Evolutionary conservation across 2,329 filamentous ascomycete genomes (phyloP).

Genomic region (Bipolaris oryzae): DNA sequence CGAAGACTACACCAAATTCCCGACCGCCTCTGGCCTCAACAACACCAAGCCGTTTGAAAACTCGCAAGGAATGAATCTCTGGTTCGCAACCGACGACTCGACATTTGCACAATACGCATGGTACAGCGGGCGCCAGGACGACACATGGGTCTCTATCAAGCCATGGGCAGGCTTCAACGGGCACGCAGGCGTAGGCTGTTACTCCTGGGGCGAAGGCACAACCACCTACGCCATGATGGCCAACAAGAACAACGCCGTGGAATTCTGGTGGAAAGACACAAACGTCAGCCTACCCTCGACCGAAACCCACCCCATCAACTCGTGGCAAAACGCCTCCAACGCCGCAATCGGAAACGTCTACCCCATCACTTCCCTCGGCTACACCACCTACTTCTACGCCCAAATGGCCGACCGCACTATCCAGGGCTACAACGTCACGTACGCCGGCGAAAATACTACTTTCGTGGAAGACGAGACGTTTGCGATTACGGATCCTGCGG

Average conservation of each 20-base stretch:
- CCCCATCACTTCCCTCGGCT: conserved; percentile 50
- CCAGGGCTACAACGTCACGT: conserved; percentile 50
- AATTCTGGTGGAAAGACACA: conserved; percentile 55
- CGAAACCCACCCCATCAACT: conserved; percentile 49
- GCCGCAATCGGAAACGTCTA: conserved; percentile 46
- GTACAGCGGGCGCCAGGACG: conserved; percentile 45
- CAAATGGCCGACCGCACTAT: conserved; percentile 47
- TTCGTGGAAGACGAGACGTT: conserved; percentile 39
- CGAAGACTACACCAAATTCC: conserved; percentile 48
- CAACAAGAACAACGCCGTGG: conserved; percentile 47
- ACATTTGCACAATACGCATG: conserved; percentile 53
- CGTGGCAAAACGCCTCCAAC: conserved; percentile 42
- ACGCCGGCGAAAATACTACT: conserved; percentile 48
- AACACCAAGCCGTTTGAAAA: conserved; percentile 34
- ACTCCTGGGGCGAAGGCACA: conserved; percentile 50
- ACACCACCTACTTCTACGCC: conserved; percentile 52
- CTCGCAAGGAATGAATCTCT: conserved; percentile 52
- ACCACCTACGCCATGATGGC: conserved; percentile 54
- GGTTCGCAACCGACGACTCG: conserved; percentile 50
- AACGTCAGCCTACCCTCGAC: conserved; percentile 41
- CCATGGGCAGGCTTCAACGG: conserved; percentile 50
- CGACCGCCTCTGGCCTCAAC: conserved; percentile 33
- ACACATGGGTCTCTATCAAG: conserved; percentile 46
- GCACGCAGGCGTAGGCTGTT: conserved; percentile 54
- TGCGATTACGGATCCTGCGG: conserved; percentile 37